These are phyloP conservation scores for Avena eriantha DNA, from an alignment of 176 grass and related monocot species.

Conservation along the genomic window DNA sequence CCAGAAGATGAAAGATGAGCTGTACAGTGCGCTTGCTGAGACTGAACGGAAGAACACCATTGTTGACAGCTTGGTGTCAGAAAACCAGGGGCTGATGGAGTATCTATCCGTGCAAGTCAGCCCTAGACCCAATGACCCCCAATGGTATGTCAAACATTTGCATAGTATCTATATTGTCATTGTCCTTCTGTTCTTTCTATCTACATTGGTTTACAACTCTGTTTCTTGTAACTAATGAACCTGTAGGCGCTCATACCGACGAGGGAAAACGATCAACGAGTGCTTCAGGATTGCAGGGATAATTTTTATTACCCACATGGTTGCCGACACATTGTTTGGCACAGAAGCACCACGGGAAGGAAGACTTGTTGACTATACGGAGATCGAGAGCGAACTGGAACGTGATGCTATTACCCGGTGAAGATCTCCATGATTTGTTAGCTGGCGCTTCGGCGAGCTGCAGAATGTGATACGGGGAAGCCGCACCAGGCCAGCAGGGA, in stretches of 20 bases:
- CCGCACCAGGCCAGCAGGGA: too few relatives aligned
- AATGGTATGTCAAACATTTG: background rate
- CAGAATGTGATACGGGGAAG: too few relatives aligned
- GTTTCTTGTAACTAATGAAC: background rate
- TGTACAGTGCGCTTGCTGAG: background rate
- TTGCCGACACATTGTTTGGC: background rate
- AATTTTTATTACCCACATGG: background rate
- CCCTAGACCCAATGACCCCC: background rate
- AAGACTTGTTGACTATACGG: background rate
- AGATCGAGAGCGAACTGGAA: too few relatives aligned
- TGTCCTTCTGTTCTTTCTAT: background rate
- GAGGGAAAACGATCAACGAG: background rate
- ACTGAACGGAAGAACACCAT: background rate
- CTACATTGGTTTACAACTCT: background rate
- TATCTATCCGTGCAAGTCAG: background rate
- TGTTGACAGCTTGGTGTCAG: background rate
- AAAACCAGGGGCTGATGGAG: background rate
- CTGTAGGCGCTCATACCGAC: background rate
- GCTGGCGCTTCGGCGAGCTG: too few relatives aligned
- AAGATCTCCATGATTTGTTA: too few relatives aligned
- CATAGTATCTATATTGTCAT: background rate
- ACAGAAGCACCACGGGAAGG: background rate
- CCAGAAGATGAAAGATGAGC: conserved; percentile 2
- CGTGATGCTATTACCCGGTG: too few relatives aligned
- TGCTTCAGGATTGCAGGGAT: background rate